These are phyloP conservation scores for Phytophthora multivora DNA, from an alignment of 352 stramenopile species.

Conservation along the genomic window DNA sequence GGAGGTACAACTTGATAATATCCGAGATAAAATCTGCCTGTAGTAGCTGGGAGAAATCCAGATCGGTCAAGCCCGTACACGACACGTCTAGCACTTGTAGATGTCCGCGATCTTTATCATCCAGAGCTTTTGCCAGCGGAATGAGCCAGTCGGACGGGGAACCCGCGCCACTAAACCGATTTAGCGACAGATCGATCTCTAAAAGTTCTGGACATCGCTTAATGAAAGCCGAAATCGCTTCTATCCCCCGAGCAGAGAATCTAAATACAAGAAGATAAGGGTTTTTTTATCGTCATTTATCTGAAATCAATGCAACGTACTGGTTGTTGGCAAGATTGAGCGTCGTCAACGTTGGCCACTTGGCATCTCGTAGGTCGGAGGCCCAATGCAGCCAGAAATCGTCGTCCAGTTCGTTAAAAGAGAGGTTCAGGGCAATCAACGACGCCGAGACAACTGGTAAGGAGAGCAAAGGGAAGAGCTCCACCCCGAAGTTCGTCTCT, in stretches of 20 bases:
- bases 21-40: constrained; percentile 9
- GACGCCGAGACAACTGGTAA: constrained; percentile 5
- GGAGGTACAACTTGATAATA: constrained; percentile 46
- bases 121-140: constrained; percentile 8
- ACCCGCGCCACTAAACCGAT: constrained; percentile 21
- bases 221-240: constrained; percentile 32
- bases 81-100: constrained; percentile 51
- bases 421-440: constrained; percentile 45
- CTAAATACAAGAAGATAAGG: neutral
- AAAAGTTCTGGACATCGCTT: constrained; percentile 31
- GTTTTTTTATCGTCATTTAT: too few relatives aligned
- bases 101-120: constrained; percentile 8
- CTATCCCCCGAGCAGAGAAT: constrained; percentile 36
- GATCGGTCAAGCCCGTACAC: constrained; percentile 44
- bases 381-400: constrained; percentile 34
- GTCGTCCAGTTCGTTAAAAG: constrained; percentile 58
- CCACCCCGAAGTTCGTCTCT: constrained; percentile 9
- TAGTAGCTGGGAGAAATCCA: constrained; percentile 19
- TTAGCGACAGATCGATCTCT: constrained; percentile 61
- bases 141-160: neutral
- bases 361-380: constrained; percentile 3
- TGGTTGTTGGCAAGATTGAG: constrained; percentile 60
- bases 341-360: constrained; percentile 34
- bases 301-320: constrained; percentile 24
- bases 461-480: constrained; percentile 28